These are phyloP conservation scores for Aspergillus quadrilineatus DNA, from an alignment of 2,329 filamentous ascomycete genomes.

Conservation along the genomic window DNA sequence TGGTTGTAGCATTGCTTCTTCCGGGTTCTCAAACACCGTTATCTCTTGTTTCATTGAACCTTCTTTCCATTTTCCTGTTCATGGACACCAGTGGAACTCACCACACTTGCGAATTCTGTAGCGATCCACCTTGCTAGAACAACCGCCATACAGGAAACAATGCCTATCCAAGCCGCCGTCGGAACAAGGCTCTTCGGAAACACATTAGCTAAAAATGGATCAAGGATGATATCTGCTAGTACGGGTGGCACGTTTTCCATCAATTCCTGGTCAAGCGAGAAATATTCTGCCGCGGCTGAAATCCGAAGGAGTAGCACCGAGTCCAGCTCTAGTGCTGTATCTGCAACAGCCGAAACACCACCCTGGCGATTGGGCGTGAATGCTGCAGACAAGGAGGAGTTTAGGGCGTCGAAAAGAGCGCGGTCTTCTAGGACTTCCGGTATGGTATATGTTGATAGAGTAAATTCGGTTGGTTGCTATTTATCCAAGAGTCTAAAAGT, in stretches of 20 bases:
- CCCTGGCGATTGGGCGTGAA: slow-evolving; percentile 10
- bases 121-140: slow-evolving; percentile 40
- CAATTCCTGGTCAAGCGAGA: slow-evolving; percentile 67
- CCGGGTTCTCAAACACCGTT: neutral
- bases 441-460: slow-evolving; percentile 64
- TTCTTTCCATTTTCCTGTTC: slow-evolving; percentile 20
- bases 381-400: slow-evolving; percentile 51
- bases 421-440: slow-evolving; percentile 61
- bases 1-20: too few species aligned
- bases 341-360: slow-evolving; percentile 10
- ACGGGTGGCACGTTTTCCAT: slow-evolving; percentile 76
- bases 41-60: slow-evolving; percentile 6
- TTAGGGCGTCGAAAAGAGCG: slow-evolving; percentile 64
- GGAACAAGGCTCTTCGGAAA: slow-evolving; percentile 75
- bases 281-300: slow-evolving; percentile 79
- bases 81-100: slow-evolving; percentile 9
- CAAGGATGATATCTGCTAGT: slow-evolving; percentile 76
- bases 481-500: neutral
- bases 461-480: slow-evolving; percentile 84
- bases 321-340: slow-evolving; percentile 15
- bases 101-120: slow-evolving; percentile 25
- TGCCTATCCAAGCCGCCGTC: slow-evolving; percentile 66
- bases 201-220: slow-evolving; percentile 77
- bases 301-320: slow-evolving; percentile 72
- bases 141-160: slow-evolving; percentile 58